Conservation (phyloP, 176 grass and related monocot genomes). For the Eleusine coracana region DNA sequence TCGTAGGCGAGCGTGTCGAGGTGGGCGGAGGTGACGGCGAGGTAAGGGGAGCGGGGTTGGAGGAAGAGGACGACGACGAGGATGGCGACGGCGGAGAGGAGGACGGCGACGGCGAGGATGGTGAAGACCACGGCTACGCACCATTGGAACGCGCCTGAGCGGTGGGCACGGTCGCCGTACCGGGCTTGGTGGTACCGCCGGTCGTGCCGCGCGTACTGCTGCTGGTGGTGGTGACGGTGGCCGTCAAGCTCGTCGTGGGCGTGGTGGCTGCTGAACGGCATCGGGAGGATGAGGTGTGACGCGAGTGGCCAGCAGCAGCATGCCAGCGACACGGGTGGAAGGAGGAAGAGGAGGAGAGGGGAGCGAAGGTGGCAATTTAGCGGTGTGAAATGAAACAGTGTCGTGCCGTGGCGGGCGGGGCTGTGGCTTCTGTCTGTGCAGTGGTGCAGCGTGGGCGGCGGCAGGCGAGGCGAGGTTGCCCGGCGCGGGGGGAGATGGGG, state of each 20-base stretch:
- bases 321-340: slow-evolving; percentile 23
- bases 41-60: slow-evolving; percentile 52
- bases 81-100: slow-evolving; percentile 39
- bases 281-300: neutral
- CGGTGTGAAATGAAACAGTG: neutral
- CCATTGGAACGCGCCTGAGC: slow-evolving; percentile 43
- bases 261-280: neutral
- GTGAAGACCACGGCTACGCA: slow-evolving; percentile 49
- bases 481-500: neutral
- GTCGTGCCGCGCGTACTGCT: neutral
- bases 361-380: neutral
- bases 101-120: slow-evolving; percentile 49
- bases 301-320: neutral
- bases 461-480: neutral
- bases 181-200: no score
- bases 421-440: neutral
- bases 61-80: slow-evolving; percentile 53
- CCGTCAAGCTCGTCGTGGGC: no score
- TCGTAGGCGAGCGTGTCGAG: slow-evolving; percentile 62
- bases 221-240: neutral
- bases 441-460: neutral
- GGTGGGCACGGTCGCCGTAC: neutral
- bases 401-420: neutral
- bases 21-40: slow-evolving; percentile 40
- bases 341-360: neutral